A percentile compares a stretch with the other conserved stretches of the same genome.
Evolutionary conservation across 371 early-diverging fungal genomes (phyloP).

Genomic region (Conidiobolus incongruus): DNA sequence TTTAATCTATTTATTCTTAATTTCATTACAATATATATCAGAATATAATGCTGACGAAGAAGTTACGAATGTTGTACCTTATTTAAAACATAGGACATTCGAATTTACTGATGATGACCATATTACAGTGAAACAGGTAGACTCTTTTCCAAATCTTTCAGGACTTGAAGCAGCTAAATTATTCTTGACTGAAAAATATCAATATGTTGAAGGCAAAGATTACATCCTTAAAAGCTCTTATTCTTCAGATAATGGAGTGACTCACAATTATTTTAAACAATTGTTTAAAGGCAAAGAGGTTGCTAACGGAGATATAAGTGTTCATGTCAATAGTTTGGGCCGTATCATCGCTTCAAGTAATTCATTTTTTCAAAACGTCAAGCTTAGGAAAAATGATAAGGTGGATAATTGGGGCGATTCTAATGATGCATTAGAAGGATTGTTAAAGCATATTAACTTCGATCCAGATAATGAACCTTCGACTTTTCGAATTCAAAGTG

Average conservation of each 20-base stretch:
- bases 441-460: slow-evolving; percentile 7
- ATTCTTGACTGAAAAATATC: too few species aligned
- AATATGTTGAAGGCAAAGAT: too few species aligned
- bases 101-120: too few species aligned
- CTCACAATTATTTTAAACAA: slow-evolving; percentile 59
- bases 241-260: slow-evolving; percentile 57
- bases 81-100: too few species aligned
- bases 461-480: slow-evolving; percentile 22
- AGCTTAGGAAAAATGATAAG: not conserved
- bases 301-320: slow-evolving; percentile 52
- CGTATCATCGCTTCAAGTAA: slow-evolving; percentile 42
- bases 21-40: too few species aligned
- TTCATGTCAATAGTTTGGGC: slow-evolving; percentile 47
- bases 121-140: too few species aligned
- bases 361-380: slow-evolving; percentile 29
- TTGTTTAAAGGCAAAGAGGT: slow-evolving; percentile 44
- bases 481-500: slow-evolving; percentile 27
- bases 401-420: not conserved
- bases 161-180: too few species aligned
- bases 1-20: too few species aligned
- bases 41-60: too few species aligned
- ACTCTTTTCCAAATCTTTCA: too few species aligned
- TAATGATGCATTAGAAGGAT: not conserved
- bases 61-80: too few species aligned
- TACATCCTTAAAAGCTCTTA: too few species aligned